Evolutionary conservation across 2,329 filamentous ascomycete species (phyloP).

Genomic region (Didymella pomorum): DNA sequence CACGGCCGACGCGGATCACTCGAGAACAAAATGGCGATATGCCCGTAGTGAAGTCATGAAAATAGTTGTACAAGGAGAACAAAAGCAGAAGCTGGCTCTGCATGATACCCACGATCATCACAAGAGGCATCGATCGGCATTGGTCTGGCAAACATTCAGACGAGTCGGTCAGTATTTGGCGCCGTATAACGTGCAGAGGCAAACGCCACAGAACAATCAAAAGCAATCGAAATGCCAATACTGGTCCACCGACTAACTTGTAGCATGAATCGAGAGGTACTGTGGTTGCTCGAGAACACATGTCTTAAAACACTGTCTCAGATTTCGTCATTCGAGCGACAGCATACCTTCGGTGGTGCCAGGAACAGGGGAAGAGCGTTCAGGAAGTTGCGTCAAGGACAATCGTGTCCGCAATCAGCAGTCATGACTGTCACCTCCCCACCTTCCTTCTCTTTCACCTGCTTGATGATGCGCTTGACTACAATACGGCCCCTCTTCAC

Average conservation of each 20-base stretch:
- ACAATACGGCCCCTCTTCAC: neutral
- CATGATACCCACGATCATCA: slow-evolving; percentile 20
- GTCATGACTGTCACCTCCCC: neutral
- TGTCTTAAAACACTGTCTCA: neutral
- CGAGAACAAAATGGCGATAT: neutral
- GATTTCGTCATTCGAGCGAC: neutral
- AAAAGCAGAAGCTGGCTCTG: slow-evolving; percentile 11
- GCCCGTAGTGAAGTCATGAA: neutral
- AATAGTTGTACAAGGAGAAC: neutral
- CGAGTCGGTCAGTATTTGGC: neutral
- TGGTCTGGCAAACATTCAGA: neutral
- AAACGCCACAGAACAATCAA: slow-evolving; percentile 8
- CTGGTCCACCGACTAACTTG: neutral
- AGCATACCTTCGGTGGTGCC: neutral
- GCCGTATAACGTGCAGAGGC: neutral
- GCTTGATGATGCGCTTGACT: neutral
- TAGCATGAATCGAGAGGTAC: neutral
- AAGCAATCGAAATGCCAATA: slow-evolving; percentile 1
- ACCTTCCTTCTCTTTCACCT: neutral
- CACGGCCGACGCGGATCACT: neutral
- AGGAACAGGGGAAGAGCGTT: neutral
- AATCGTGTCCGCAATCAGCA: neutral
- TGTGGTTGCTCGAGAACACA: neutral
- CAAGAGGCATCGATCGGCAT: neutral
- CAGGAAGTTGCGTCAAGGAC: neutral